phyloP scores from a whole-genome alignment of 768 basidiomycete genomes.

The Lentinus brumalis region DNA sequence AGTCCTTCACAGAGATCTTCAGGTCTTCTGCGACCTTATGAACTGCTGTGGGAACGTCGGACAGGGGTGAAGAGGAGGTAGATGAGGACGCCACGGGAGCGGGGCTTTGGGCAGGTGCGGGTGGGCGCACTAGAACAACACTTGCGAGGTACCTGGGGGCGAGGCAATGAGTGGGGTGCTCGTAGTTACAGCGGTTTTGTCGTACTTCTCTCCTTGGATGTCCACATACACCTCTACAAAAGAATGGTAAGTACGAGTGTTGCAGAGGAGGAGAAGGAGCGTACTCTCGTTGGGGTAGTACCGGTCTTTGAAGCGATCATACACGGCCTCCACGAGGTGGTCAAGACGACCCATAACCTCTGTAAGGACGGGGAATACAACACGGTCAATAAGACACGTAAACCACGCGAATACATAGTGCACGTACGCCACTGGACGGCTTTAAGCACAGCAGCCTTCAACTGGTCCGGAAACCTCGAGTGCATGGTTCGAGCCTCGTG shows the following conservation, averaged over 20 bases:
- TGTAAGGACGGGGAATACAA: constrained; percentile 35
- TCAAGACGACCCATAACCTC: constrained; percentile 97
- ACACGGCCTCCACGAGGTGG: constrained; percentile 92
- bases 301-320: constrained; percentile 94
- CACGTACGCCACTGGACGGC: constrained; percentile 97
- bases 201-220: constrained; percentile 82
- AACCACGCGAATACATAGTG: constrained; percentile 10
- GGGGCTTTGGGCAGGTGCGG: neutral
- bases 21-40: constrained; percentile 84
- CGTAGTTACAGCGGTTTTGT: constrained; percentile 5
- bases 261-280: constrained; percentile 32
- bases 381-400: constrained; percentile 16
- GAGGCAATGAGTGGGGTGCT: constrained; percentile 7
- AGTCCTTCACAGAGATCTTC: constrained; percentile 70
- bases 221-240: constrained; percentile 83
- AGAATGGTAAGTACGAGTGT: neutral
- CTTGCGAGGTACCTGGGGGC: constrained; percentile 73
- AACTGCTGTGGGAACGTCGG: constrained; percentile 45
- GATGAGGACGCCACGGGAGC: constrained; percentile 30
- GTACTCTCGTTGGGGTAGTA: constrained; percentile 90
- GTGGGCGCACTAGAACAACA: constrained; percentile 77
- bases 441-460: constrained; percentile 89
- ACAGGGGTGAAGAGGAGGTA: constrained; percentile 36
- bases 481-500: constrained; percentile 90
- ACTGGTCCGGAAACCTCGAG: constrained; percentile 86